Conservation (phyloP, 495 filamentous ascomycete species). For the Glarea lozoyensis region DNA sequence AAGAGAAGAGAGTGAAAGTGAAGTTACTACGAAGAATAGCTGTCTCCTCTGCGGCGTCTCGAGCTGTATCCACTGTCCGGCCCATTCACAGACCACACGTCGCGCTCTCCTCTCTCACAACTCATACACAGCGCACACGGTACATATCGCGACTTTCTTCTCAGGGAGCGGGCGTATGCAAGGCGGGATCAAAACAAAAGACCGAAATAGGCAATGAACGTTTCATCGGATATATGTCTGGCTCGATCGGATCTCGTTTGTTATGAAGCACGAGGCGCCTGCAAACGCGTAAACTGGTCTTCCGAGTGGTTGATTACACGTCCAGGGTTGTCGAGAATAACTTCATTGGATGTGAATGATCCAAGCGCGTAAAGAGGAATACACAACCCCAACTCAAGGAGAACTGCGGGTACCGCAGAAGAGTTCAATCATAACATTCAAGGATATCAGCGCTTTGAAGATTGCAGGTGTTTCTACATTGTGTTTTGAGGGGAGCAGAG, state of each 20-base stretch:
- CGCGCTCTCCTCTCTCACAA: constrained; percentile 11
- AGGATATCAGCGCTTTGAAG: not conserved
- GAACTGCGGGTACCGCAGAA: constrained; percentile 3
- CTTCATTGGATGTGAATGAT: constrained; percentile 5
- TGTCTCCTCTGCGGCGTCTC: not conserved
- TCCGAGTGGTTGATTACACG: constrained; percentile 9
- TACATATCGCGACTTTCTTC: constrained; percentile 17
- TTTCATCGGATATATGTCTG: constrained; percentile 8
- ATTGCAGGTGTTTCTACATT: not conserved
- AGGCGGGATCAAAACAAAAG: constrained; percentile 21
- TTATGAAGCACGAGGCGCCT: constrained; percentile 13
- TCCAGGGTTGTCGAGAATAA: constrained; percentile 1
- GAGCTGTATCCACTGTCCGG: not conserved
- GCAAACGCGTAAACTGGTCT: constrained; percentile 8
- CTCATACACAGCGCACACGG: too few relatives aligned
- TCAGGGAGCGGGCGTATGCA: constrained; percentile 6
- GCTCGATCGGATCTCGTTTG: constrained; percentile 15
- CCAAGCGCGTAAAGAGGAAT: constrained; percentile 16
- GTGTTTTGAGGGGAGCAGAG: not conserved
- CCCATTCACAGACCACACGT: constrained; percentile 8
- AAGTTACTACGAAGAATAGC: not conserved
- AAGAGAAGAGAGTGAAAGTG: not conserved
- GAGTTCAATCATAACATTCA: not conserved
- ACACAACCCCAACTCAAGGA: not conserved
- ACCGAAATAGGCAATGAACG: constrained; percentile 15